Percentiles rank a stretch among this genome's conserved stretches.
These are phyloP conservation scores for Acanthamoeba castellanii DNA, from an alignment of 208 protist species.

Conservation along the genomic window DNA sequence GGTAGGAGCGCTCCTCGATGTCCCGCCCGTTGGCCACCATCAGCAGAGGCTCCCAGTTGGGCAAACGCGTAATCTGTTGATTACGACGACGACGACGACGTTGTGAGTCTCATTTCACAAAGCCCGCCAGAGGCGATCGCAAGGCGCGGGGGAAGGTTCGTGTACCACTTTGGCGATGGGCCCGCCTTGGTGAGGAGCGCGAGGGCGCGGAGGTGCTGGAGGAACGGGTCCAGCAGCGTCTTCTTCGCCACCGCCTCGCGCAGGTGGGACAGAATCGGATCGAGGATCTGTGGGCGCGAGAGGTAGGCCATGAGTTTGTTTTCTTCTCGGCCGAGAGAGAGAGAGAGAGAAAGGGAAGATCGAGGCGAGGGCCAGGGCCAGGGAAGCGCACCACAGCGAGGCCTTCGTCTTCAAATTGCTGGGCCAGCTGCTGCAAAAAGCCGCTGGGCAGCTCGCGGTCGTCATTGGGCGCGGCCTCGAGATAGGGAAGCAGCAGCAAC, in stretches of 20 bases:
- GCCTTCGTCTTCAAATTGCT: constrained; percentile 63
- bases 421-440: constrained; percentile 43
- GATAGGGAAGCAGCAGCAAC: constrained; percentile 37
- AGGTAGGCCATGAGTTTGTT: neutral
- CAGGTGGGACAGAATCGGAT: neutral
- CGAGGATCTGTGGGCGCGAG: constrained; percentile 9
- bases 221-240: constrained; percentile 59
- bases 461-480: constrained; percentile 5
- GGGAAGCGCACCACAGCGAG: neutral
- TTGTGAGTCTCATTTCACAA: too few species aligned
- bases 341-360: neutral
- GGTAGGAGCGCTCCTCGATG: neutral
- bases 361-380: neutral
- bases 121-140: too few species aligned
- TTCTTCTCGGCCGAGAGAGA: neutral
- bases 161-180: constrained; percentile 2
- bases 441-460: constrained; percentile 64
- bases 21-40: constrained; percentile 12
- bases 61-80: constrained; percentile 14
- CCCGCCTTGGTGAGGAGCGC: neutral
- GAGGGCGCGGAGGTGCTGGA: constrained; percentile 10
- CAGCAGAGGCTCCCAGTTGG: constrained; percentile 22
- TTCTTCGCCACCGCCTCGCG: neutral
- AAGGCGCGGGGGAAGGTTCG: neutral
- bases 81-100: too few species aligned